Evolutionary conservation across 1,284 basidiomycete species (phyloP), one percentile per base, ranked within the genome.

Genomic region (Heterobasidion occidentale): DNA sequence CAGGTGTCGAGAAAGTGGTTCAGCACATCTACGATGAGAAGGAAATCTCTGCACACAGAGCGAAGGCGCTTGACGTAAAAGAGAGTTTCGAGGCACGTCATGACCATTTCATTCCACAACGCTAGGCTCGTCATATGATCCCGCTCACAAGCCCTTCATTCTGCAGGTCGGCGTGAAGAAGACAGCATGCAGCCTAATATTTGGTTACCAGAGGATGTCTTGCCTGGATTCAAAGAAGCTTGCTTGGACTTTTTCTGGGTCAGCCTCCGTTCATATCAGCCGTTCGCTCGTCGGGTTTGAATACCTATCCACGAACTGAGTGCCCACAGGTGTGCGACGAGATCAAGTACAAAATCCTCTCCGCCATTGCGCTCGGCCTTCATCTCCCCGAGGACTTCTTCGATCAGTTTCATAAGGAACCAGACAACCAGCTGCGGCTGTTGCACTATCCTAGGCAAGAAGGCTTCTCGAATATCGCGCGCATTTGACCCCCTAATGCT

Each of bases 371-470:
- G 0, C 56, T 83, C 0, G 81, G 76, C 0, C 71, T 84, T 42
- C 68, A 67, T 34, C 64, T 81, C 1, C 64, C 69, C 0, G 75
- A 77, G 54, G 75, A 77, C n/a, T 78, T 77, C 53, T 78, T 83
- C 55, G 56, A 71, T 3, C 53, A 67, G 17, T 73, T 69, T 44
- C 80, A 82, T 58, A 70, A 72, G 1, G 70, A 66, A 4, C 72
- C 72, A 0, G 77, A 84, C 62, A 84, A 83, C 62, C 81, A 84
- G 56, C 69, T 85, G 27, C 71, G 83, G 34, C 65, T 86, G 52
- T 65, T 83, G 38, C 81, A 82, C 61, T 84, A 84, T 65, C 81
- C 81, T 6, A 75, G 74, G 76, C 76, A 36, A n/a, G 34, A 46
- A 52, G 54, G 12, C n/a, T 19, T 7, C 11, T 35, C 1, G 19